Evolutionary conservation across 768 basidiomycete species (phyloP).

Genomic region (Lyophyllum decastes): DNA sequence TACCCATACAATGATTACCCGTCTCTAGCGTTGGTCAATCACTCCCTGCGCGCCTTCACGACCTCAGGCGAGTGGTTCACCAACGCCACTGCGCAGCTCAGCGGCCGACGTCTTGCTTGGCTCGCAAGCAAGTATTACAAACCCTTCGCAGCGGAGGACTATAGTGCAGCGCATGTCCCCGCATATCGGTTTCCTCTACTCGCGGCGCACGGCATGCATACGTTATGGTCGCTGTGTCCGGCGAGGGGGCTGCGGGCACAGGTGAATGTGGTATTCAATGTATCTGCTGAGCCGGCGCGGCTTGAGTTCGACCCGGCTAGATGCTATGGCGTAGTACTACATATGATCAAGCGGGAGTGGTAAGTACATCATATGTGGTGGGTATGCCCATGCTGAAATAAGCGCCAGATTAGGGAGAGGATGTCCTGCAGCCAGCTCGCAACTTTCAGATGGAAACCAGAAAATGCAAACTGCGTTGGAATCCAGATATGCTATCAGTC

Average conservation of each 20-base stretch:
- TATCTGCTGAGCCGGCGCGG: constrained; percentile 15
- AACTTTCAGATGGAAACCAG: too few relatives aligned
- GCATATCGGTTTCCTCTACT: constrained; percentile 26
- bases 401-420: too few relatives aligned
- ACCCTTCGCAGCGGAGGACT: constrained; percentile 34
- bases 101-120: constrained; percentile 36
- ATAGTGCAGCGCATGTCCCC: constrained; percentile 27
- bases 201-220: constrained; percentile 29
- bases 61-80: constrained; percentile 34
- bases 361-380: too few relatives aligned
- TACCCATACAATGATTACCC: constrained; percentile 54
- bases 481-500: too few relatives aligned
- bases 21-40: constrained; percentile 34
- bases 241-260: constrained; percentile 26
- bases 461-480: too few relatives aligned
- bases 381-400: too few relatives aligned
- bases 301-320: neutral
- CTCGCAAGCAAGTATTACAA: constrained; percentile 32
- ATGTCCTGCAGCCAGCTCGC: too few relatives aligned
- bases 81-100: constrained; percentile 37
- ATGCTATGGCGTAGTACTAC: constrained; percentile 7
- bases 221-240: constrained; percentile 43
- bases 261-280: constrained; percentile 38
- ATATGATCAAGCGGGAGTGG: neutral
- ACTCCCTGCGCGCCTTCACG: constrained; percentile 39